Base-by-base conservation (phyloP, 2,329 filamentous ascomycete species). In the Aspergillus unguis region DNA sequence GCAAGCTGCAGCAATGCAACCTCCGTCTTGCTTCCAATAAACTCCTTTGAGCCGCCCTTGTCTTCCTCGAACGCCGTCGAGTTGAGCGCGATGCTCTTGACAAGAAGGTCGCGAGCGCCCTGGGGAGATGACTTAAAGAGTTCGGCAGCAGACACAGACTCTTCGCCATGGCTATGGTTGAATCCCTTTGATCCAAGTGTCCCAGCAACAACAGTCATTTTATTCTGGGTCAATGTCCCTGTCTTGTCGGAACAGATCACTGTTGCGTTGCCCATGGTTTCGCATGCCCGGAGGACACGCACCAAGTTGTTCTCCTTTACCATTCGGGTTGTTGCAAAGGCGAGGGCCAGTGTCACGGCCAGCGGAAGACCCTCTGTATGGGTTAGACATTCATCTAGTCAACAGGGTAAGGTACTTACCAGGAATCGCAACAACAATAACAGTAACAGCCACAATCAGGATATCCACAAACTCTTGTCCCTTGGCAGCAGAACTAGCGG, bases 191-290 rank as follows among this genome's bases (percentile, higher is more conserved):
- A 79, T 29, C 86, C 86, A 37, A 89, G 71, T 4, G 85, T 85
- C 5, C 86, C 87, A 27, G 87, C 85, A 29, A 91, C 87, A 1
- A 90, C 86, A 0, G 85, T 87, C 85, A 88, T 88, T 68, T 85
- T 84, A 65, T 88, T 88, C 53, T 87, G 85, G 0, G 86, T 90
- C 17, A 90, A 72, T 4, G 86, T 90, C 45, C 86, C 86, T 1
- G 86, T 90, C 71, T 90, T 90, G 68, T 90, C 88, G 3, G 88
- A 91, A 70, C 88, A 92, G 33, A 92, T 86, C 0, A 87, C 87
- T 1, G 85, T 88, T 5, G 86, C 87, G 63, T 89, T 90, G 48
- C 87, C 87, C 87, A 90, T 90, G 42, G 88, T 88, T 69, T 90
- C 87, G 62, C 87, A 90, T 25, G 87, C 86, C 63, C 88, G 87